Evolutionary conservation across 2,329 filamentous ascomycete species (phyloP).

Genomic region (Fusarium siculi): DNA sequence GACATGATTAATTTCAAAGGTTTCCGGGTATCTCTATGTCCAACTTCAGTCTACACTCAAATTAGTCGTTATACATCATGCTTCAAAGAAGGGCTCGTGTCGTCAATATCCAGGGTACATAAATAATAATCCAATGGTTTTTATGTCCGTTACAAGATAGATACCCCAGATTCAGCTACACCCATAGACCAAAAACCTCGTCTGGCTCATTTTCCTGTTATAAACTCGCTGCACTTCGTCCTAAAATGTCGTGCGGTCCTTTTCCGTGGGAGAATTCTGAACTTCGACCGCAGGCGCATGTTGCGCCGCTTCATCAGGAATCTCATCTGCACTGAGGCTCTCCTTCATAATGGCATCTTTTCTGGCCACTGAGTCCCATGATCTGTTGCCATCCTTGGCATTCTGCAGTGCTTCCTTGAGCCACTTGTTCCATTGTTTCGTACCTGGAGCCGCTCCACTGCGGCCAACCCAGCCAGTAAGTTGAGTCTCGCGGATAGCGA

Average conservation of each 20-base stretch:
- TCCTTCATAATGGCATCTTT: constrained; percentile 62
- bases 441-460: constrained; percentile 63
- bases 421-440: constrained; percentile 65
- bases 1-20: background rate
- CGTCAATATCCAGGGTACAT: background rate
- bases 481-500: constrained; percentile 65
- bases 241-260: constrained; percentile 42
- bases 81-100: background rate
- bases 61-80: background rate
- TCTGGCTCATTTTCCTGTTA: background rate
- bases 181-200: background rate
- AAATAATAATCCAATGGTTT: background rate
- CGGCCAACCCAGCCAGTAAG: constrained; percentile 63
- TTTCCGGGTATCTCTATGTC: background rate
- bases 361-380: constrained; percentile 59
- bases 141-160: background rate
- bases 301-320: constrained; percentile 44
- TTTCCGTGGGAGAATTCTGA: constrained; percentile 29
- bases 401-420: constrained; percentile 59
- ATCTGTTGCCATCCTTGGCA: constrained; percentile 45
- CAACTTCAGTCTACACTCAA: background rate
- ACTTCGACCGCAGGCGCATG: constrained; percentile 46
- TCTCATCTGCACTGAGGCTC: constrained; percentile 27
- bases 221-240: background rate
- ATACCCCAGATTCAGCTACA: background rate